phyloP scores from a whole-genome alignment of 176 grass and related monocot genomes.

The Otatea glauca region DNA sequence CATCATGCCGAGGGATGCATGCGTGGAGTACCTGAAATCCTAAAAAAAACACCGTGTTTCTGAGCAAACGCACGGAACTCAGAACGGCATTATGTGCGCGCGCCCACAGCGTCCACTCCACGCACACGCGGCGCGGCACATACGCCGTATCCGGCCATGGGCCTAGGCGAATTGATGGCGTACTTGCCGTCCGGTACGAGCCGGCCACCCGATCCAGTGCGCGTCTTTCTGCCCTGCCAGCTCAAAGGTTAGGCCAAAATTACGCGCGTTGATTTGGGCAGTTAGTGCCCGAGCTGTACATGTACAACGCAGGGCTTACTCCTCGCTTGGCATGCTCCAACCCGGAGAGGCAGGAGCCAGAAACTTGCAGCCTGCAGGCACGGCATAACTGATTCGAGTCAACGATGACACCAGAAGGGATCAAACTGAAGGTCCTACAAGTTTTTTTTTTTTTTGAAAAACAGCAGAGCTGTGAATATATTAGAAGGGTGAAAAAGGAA shows the following conservation, averaged over 20 bases:
- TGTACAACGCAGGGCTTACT: too few relatives aligned
- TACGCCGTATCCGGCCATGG: conserved; percentile 11
- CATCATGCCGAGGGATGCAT: not conserved
- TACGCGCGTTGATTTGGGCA: not conserved
- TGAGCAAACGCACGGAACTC: not conserved
- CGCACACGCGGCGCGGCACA: not conserved
- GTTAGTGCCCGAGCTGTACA: too few relatives aligned
- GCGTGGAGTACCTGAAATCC: not conserved
- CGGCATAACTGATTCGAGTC: not conserved
- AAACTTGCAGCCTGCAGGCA: not conserved
- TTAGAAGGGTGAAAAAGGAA: too few relatives aligned
- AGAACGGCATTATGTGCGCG: not conserved
- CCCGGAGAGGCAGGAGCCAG: not conserved
- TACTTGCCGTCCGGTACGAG: conserved; percentile 40
- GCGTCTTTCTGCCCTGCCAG: not conserved
- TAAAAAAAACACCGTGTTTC: not conserved
- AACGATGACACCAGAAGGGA: not conserved
- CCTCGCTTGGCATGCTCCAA: not conserved
- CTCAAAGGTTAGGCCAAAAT: conserved; percentile 1
- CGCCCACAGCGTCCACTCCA: not conserved
- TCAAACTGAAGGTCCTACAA: too few relatives aligned
- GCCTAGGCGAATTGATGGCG: conserved; percentile 22
- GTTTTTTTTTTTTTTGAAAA: too few relatives aligned
- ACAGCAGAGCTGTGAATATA: too few relatives aligned
- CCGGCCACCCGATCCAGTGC: not conserved